phyloP scores from a whole-genome alignment of 2,329 filamentous ascomycete genomes.

The Phaeosphaeriaceae sp. region DNA sequence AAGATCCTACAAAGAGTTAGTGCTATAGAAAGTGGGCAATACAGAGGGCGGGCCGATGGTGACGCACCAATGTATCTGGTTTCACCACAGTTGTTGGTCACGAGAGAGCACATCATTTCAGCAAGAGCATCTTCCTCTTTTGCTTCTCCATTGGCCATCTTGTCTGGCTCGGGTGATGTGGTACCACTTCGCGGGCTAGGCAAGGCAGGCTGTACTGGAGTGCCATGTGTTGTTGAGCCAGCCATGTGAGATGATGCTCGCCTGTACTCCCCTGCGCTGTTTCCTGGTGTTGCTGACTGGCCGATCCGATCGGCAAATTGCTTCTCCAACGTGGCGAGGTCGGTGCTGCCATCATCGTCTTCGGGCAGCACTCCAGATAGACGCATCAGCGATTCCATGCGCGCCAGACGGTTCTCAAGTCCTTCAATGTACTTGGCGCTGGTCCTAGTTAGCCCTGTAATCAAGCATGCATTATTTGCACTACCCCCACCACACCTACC shows the following conservation, averaged over 20 bases:
- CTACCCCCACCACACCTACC: slow-evolving; percentile 58
- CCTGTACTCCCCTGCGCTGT: slow-evolving; percentile 40
- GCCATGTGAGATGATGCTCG: slow-evolving; percentile 31
- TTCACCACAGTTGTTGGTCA: slow-evolving; percentile 93
- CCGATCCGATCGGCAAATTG: slow-evolving; percentile 62
- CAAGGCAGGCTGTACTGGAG: slow-evolving; percentile 54
- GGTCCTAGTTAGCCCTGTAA: neutral
- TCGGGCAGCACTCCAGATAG: slow-evolving; percentile 86
- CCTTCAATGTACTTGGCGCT: slow-evolving; percentile 98
- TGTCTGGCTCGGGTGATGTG: slow-evolving; percentile 57
- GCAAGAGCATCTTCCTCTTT: slow-evolving; percentile 83
- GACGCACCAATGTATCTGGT: slow-evolving; percentile 88
- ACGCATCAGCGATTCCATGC: slow-evolving; percentile 91
- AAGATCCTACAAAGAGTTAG: slow-evolving; percentile 70
- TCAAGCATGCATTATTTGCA: neutral
- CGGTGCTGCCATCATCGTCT: slow-evolving; percentile 83
- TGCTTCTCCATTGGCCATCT: slow-evolving; percentile 51
- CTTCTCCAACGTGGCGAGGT: slow-evolving; percentile 87
- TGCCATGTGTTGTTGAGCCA: slow-evolving; percentile 37
- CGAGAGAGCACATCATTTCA: slow-evolving; percentile 98
- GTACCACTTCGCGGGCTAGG: slow-evolving; percentile 59
- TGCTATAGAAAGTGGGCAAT: neutral
- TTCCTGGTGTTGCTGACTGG: slow-evolving; percentile 29
- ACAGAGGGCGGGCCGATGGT: neutral
- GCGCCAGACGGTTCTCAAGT: slow-evolving; percentile 89